Evolutionary conservation across 1,284 basidiomycete genomes (phyloP).

Genomic region (Leucoagaricus sp.): DNA sequence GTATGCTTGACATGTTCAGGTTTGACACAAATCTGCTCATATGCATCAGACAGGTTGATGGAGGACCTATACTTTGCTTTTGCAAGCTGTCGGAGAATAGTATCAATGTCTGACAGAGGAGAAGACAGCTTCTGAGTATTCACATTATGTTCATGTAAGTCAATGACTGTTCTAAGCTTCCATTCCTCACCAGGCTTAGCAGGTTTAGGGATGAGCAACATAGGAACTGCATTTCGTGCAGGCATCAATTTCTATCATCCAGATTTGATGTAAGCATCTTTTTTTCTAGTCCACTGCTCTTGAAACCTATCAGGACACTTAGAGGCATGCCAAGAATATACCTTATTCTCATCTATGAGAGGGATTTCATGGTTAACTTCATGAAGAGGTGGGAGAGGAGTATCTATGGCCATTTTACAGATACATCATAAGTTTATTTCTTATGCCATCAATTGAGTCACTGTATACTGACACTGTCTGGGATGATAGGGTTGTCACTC

Average conservation of each 20-base stretch:
- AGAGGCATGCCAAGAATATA: conserved; percentile 29
- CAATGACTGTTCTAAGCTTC: conserved; percentile 30
- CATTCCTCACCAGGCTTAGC: conserved; percentile 21
- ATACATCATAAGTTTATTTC: background rate
- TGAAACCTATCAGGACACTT: conserved; percentile 29
- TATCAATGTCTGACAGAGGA: conserved; percentile 33
- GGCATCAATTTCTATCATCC: conserved; percentile 29
- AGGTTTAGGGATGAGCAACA: conserved; percentile 33
- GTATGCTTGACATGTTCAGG: conserved; percentile 27
- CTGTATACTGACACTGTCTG: background rate
- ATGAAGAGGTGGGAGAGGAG: conserved; percentile 27
- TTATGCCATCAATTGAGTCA: background rate
- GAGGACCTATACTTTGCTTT: conserved; percentile 23
- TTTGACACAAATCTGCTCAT: conserved; percentile 35
- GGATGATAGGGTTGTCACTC: conserved; percentile 1
- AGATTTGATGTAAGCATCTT: conserved; percentile 23
- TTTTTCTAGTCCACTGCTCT: conserved; percentile 29
- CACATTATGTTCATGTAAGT: conserved; percentile 30
- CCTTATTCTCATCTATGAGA: conserved; percentile 26
- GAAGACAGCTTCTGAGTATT: conserved; percentile 37
- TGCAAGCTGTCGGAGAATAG: conserved; percentile 25
- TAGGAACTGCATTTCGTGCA: conserved; percentile 30
- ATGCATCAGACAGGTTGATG: conserved; percentile 33
- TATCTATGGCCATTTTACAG: conserved; percentile 19
- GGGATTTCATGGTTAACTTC: conserved; percentile 36